These are phyloP conservation scores for Dionaea muscipula DNA, from an alignment of 179 eudicot genomes.

Conservation along the genomic window DNA sequence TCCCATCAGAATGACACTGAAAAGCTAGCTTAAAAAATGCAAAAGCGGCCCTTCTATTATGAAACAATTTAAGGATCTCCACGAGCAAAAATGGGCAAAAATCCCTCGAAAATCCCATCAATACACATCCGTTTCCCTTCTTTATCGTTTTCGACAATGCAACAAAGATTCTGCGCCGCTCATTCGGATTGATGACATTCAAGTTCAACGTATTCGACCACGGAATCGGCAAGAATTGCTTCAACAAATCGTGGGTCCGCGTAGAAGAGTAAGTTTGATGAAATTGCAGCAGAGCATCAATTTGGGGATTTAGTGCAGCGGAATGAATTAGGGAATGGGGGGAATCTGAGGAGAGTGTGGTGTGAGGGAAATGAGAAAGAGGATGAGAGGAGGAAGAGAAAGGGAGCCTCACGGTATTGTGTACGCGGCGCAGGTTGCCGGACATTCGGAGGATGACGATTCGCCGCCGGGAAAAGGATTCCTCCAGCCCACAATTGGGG, in stretches of 20 bases:
- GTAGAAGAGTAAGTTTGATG: slow-evolving; percentile 11
- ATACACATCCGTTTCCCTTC: slow-evolving; percentile 14
- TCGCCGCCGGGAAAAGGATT: not conserved
- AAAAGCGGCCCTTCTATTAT: slow-evolving; percentile 31
- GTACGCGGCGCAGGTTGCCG: slow-evolving; percentile 21
- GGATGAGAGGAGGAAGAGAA: slow-evolving; percentile 12
- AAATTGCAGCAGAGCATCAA: slow-evolving; percentile 9
- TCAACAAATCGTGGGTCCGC: slow-evolving; percentile 23
- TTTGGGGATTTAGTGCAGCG: slow-evolving; percentile 5
- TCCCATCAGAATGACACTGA: slow-evolving; percentile 31
- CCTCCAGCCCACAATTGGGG: too few species aligned
- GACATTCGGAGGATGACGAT: slow-evolving; percentile 21
- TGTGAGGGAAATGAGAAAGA: slow-evolving; percentile 6
- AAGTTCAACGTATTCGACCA: slow-evolving; percentile 10
- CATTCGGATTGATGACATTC: slow-evolving; percentile 38
- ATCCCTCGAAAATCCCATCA: slow-evolving; percentile 29
- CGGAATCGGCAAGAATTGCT: slow-evolving; percentile 43
- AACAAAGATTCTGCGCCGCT: slow-evolving; percentile 38
- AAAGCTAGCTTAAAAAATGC: slow-evolving; percentile 56
- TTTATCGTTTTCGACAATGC: slow-evolving; percentile 48
- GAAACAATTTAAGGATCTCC: slow-evolving; percentile 43
- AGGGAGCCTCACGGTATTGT: slow-evolving; percentile 20
- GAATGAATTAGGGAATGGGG: slow-evolving; percentile 16
- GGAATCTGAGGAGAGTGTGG: not conserved
- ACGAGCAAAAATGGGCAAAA: slow-evolving; percentile 61